Evolutionary conservation across 768 basidiomycete species (phyloP), one percentile per base, ranked within the genome.

Genomic region (Lactarius hengduanensis): DNA sequence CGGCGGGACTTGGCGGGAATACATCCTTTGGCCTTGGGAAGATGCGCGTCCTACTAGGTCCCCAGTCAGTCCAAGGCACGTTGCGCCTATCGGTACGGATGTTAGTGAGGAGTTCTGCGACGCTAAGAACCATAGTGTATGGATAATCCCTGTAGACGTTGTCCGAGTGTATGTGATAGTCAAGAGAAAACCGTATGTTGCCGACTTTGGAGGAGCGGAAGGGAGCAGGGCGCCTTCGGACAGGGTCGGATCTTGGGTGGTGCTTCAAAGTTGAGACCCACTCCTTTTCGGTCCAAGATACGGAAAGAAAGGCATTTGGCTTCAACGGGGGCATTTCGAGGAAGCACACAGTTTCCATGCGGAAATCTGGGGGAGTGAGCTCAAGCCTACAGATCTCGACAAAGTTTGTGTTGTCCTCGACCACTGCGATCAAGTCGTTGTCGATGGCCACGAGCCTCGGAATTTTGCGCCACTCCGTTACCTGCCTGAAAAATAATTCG

Each of bases 181-280:
- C 55, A 3, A 66, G 15, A 28, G 34, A 8, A 16, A 66, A 61
- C 1, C 60, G 56, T 32, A 66, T 54, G 10, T 45, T 66, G 15
- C 60, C 28, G 2, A 66, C 65, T 50, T 50, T 62, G 55, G 65
- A 66, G 43, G 65, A 66, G 34, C 60, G 60, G 60, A 66, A 66
- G n/a, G 60, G 65, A 3, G 36, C 32, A 38, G 40, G 10, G n/a
- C 56, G 60, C 32, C 34, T 62, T 18, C 56, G 60, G 9, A 38
- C 13, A 38, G 2, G 11, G 22, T 60, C 30, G 43, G 54, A 40
- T 20, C 11, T 60, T 4, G 56, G n/a, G 22, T 15, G 10, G 6
- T 30, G 56, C 30, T n/a, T 22, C 2, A 22, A 38, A 16, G 65
- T 66, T 38, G 60, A 40, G 30, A 66, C 50, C 61, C 65, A 66